A percentile compares a stretch with the other conserved stretches of the same genome.
Evolutionary conservation across 73 alveolate genomes (phyloP).

Genomic region (Tetrahymena thermophila): DNA sequence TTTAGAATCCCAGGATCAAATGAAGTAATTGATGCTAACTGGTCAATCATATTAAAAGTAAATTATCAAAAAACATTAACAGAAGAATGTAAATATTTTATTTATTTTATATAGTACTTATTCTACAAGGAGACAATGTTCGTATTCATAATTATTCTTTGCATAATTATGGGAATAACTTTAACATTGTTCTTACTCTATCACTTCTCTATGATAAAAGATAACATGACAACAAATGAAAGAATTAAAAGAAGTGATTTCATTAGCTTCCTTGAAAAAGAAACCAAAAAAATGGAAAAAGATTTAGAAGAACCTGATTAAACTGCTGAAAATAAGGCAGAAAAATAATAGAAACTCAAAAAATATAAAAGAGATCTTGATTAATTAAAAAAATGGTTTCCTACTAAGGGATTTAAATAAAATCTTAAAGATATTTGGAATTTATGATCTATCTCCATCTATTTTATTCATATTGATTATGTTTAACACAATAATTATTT

Average conservation of each 20-base stretch:
- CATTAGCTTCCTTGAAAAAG: slow-evolving; percentile 20
- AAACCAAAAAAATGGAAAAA: slow-evolving; percentile 2
- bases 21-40: slow-evolving; percentile 2
- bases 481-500: no score
- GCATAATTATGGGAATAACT: slow-evolving; percentile 39
- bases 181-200: slow-evolving; percentile 20
- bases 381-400: background rate
- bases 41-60: slow-evolving; percentile 9
- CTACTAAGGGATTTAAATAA: background rate
- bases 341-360: background rate
- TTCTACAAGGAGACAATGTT: slow-evolving; percentile 31
- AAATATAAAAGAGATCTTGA: background rate
- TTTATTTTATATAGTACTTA: background rate
- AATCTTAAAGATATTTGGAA: background rate
- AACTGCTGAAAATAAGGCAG: background rate
- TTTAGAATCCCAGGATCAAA: slow-evolving; percentile 29
- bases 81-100: background rate
- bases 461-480: no score
- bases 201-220: slow-evolving; percentile 26
- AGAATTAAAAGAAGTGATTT: slow-evolving; percentile 48
- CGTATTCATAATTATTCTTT: slow-evolving; percentile 31
- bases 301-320: background rate
- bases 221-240: slow-evolving; percentile 36
- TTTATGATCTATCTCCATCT: background rate
- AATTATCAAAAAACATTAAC: background rate